Evolutionary conservation across 2,329 filamentous ascomycete genomes (phyloP).

Genomic region (Alternaria sp.): DNA sequence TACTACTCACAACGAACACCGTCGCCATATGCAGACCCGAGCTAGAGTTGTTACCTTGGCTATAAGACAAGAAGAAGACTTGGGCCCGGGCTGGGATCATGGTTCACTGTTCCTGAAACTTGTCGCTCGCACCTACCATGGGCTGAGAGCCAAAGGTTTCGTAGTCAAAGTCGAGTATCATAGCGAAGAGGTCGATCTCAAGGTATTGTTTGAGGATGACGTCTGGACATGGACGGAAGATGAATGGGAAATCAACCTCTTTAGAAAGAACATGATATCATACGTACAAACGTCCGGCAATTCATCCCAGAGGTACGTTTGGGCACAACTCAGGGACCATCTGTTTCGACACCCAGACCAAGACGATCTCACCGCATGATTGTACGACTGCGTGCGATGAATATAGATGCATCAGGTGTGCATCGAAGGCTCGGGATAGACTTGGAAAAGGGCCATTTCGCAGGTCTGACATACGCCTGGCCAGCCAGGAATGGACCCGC

Average conservation of each 20-base stretch:
- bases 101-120: background rate
- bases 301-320: background rate
- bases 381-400: too few species aligned
- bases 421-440: background rate
- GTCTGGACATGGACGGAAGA: constrained; percentile 6
- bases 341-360: background rate
- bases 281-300: background rate
- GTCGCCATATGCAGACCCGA: background rate
- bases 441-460: background rate
- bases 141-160: constrained; percentile 5
- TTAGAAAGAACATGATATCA: background rate
- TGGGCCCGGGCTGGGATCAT: background rate
- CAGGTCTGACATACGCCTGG: background rate
- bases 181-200: constrained; percentile 3
- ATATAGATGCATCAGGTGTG: too few species aligned
- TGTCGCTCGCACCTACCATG: constrained; percentile 3
- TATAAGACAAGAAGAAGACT: constrained; percentile 3
- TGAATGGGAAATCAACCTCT: constrained; percentile 6
- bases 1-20: background rate
- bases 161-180: constrained; percentile 6
- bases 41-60: constrained; percentile 1
- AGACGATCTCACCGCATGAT: background rate
- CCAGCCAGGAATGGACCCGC: background rate
- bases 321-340: background rate
- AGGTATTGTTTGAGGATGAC: constrained; percentile 5